Evolutionary conservation across 1,284 basidiomycete genomes (phyloP).

Genomic region (Apiotrichum domesticum): DNA sequence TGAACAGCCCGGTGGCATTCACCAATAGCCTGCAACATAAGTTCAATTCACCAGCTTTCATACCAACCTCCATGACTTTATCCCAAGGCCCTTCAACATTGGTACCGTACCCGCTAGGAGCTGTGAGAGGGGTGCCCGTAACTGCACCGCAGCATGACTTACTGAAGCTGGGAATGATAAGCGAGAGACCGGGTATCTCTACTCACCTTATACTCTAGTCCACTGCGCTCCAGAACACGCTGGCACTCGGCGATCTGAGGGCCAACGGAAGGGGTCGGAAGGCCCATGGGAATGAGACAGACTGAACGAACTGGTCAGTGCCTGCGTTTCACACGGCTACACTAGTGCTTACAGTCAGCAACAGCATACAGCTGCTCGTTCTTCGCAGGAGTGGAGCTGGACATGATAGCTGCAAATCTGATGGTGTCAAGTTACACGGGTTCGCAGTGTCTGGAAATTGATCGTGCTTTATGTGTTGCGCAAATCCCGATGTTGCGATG

Average conservation of each 20-base stretch:
- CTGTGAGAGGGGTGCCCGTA: conserved; percentile 27
- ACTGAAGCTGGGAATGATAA: conserved; percentile 41
- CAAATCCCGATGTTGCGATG: too few species aligned
- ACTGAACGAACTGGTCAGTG: conserved; percentile 22
- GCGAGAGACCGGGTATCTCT: background rate
- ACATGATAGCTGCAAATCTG: background rate
- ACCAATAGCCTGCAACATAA: conserved; percentile 43
- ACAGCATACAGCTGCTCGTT: conserved; percentile 18
- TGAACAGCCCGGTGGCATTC: conserved; percentile 86
- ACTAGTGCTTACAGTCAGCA: conserved; percentile 19
- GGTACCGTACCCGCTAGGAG: conserved; percentile 76
- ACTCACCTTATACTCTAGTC: conserved; percentile 69
- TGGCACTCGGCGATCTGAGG: conserved; percentile 58
- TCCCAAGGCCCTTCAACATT: conserved; percentile 84
- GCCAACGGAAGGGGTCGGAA: conserved; percentile 42
- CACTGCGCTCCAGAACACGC: conserved; percentile 69
- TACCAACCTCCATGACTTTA: conserved; percentile 52
- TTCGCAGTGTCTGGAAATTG: too few species aligned
- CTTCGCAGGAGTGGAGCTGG: background rate
- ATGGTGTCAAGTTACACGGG: too few species aligned
- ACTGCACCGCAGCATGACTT: conserved; percentile 50
- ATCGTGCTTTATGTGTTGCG: too few species aligned
- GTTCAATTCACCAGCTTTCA: background rate
- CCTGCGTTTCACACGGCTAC: background rate
- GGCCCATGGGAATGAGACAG: conserved; percentile 48